These are phyloP conservation scores for Neopestalotiopsis sp. DNA, from an alignment of 2,329 filamentous ascomycete species.

Conservation along the genomic window DNA sequence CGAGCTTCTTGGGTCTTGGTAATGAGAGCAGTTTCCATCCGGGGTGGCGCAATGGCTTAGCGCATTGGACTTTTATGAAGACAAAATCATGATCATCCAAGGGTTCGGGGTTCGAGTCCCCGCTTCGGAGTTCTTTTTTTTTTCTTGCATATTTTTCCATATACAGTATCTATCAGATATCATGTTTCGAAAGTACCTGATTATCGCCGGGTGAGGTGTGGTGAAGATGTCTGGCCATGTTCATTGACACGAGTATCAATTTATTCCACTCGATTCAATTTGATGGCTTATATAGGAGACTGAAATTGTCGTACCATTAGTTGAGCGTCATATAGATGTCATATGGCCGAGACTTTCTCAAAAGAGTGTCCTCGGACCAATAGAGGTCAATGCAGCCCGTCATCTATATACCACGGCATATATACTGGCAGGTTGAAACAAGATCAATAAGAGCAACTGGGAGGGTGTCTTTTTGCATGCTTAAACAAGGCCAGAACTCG, in stretches of 20 bases:
- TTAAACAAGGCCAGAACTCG: neutral
- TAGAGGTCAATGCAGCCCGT: neutral
- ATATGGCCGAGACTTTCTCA: neutral
- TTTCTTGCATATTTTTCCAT: neutral
- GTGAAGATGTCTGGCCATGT: neutral
- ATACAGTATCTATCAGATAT: neutral
- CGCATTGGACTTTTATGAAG: constrained; percentile 6
- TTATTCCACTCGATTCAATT: no score
- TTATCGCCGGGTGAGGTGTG: neutral
- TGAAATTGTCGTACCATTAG: no score
- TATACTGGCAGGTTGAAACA: neutral
- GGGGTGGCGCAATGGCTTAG: constrained; percentile 15
- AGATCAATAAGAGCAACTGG: neutral
- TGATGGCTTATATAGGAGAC: no score
- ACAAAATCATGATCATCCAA: neutral
- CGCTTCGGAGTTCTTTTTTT: neutral
- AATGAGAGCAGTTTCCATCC: neutral
- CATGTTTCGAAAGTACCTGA: neutral
- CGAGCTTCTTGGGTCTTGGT: neutral
- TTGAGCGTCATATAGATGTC: neutral
- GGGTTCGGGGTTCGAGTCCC: constrained; percentile 13
- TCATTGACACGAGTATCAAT: neutral
- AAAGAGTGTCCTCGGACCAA: neutral
- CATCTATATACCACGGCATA: constrained; percentile 1
- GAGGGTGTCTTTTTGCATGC: no score